Base-by-base conservation (phyloP, 768 basidiomycete genomes). In the Boletus insuetus region DNA sequence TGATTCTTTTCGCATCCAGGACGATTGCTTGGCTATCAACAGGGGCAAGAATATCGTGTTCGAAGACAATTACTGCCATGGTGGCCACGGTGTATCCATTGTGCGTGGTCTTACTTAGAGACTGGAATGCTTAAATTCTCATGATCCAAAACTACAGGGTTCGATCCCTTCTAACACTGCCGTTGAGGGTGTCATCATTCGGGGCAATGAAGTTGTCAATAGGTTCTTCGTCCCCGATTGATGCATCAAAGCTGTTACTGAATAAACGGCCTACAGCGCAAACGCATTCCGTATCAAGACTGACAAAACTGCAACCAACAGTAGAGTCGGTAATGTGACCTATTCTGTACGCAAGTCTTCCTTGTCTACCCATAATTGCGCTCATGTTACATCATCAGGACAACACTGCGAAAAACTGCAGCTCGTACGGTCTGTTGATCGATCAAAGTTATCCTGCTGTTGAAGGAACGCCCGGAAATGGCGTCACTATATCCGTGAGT, bases 241-340 rank as follows among this genome's bases (percentile, higher is more conserved):
- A 69, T 48, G 6, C 4, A 52, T 24, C 1, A 20, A 31, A 3
- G 14, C 0, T 16, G 5, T 22, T 24, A 50, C 24, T 35, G 32
- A 63, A 43, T 37, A 16, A 29, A 45, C 16, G 6, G 11, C 3
- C 3, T n/a, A 31, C 26, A 83, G 82, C 55, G 69, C 73, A 50
- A 79, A 80, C 63, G 83, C 78, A 0, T 74, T 87, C 44, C 81
- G 85, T 44, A 86, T 88, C 70, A 88, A 86, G 70, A 83, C 79
- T 8, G 59, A 79, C 6, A 64, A 74, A 17, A 47, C 56, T 44
- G 77, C 85, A 6, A 76, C 74, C 7, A 73, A 73, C 41, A 78
- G 79, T 49, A 73, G 65, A 9, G 82, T 87, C 6, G 62, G 73
- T 3, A 76, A 78, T 56, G 69, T 85, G 50, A 79, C 76, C 5